These are phyloP conservation scores for Chlorophyllum brunneum DNA, from an alignment of 768 basidiomycete genomes.

Conservation along the genomic window DNA sequence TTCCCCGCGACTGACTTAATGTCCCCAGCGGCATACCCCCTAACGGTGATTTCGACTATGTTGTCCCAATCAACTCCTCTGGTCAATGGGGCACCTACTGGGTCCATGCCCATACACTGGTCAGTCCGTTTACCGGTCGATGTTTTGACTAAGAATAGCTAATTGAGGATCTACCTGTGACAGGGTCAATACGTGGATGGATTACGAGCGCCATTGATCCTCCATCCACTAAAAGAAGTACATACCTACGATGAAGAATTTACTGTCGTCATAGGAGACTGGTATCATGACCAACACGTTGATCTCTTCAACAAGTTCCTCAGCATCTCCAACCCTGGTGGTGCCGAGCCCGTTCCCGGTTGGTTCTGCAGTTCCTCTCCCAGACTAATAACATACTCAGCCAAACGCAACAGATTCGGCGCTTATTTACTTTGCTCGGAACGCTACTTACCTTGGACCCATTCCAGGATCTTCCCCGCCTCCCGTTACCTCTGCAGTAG, in stretches of 20 bases:
- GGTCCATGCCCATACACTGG: slow-evolving; percentile 67
- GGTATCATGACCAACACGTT: slow-evolving; percentile 83
- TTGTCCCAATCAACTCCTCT: slow-evolving; percentile 63
- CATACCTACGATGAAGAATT: slow-evolving; percentile 88
- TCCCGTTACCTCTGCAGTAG: slow-evolving; percentile 54
- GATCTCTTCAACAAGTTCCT: slow-evolving; percentile 64
- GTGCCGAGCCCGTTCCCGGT: slow-evolving; percentile 89
- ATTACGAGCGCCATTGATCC: slow-evolving; percentile 78
- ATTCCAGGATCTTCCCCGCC: slow-evolving; percentile 45
- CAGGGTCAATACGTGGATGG: slow-evolving; percentile 93
- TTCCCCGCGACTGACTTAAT: not conserved
- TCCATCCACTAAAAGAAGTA: slow-evolving; percentile 64
- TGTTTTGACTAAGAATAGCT: not conserved
- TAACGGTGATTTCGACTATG: slow-evolving; percentile 67
- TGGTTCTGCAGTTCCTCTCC: slow-evolving; percentile 13
- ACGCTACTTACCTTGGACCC: slow-evolving; percentile 64
- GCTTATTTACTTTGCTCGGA: slow-evolving; percentile 81
- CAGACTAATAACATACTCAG: not conserved
- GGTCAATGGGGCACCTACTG: slow-evolving; percentile 81
- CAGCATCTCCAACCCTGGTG: slow-evolving; percentile 70
- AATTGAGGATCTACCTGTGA: not conserved
- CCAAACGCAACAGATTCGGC: slow-evolving; percentile 54
- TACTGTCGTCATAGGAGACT: slow-evolving; percentile 83
- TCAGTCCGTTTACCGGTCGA: slow-evolving; percentile 21
- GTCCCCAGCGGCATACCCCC: slow-evolving; percentile 73